phyloP scores from a whole-genome alignment of 768 basidiomycete species.

The Gymnopilus dilepis region DNA sequence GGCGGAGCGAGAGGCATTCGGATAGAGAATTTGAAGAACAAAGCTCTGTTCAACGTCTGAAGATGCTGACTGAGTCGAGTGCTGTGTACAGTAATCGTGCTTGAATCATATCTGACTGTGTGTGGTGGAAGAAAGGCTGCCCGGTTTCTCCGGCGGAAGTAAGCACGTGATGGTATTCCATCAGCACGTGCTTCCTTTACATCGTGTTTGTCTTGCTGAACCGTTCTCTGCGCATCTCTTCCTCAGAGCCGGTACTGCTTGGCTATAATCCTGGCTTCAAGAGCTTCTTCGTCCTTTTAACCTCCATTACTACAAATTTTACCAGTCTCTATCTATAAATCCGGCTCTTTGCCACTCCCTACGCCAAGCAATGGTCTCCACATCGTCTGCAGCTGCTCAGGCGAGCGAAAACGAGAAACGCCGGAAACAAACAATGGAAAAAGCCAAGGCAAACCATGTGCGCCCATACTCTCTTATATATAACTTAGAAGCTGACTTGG shows the following conservation, averaged over 20 bases:
- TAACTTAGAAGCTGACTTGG: background rate
- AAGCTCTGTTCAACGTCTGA: background rate
- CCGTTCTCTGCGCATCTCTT: background rate
- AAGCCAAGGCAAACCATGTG: conserved; percentile 63
- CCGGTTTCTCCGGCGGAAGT: background rate
- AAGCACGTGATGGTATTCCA: conserved; percentile 16
- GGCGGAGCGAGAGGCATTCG: conserved; percentile 79
- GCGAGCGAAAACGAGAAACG: conserved; percentile 46
- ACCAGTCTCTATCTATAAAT: background rate
- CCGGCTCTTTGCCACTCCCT: background rate
- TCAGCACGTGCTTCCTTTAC: background rate
- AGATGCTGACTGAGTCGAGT: conserved; percentile 3
- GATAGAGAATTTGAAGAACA: background rate
- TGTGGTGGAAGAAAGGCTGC: background rate
- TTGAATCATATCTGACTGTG: conserved; percentile 1
- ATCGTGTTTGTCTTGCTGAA: conserved; percentile 19
- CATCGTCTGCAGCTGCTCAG: conserved; percentile 34
- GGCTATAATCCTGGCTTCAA: background rate
- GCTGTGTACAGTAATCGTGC: conserved; percentile 6
- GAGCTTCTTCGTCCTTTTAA: background rate
- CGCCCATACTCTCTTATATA: conserved; percentile 22
- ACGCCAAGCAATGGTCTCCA: conserved; percentile 37
- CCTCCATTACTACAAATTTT: background rate
- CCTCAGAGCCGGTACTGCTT: background rate
- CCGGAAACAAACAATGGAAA: conserved; percentile 57